Base-by-base conservation (phyloP, 2,329 filamentous ascomycete species). In the Fusarium armeniacum region DNA sequence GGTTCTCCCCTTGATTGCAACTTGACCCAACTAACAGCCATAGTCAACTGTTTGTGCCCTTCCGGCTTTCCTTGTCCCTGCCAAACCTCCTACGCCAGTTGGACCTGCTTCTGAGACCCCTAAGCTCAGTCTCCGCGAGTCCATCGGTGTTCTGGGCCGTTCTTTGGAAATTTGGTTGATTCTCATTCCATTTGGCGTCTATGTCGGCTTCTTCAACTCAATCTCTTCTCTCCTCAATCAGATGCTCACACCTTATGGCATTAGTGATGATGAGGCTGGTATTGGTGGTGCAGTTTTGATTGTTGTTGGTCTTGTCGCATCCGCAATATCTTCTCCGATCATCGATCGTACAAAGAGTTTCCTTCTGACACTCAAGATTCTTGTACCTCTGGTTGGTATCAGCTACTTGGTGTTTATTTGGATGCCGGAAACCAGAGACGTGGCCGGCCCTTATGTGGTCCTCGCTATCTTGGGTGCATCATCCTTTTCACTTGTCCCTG, bases 131-230 rank as follows among this genome's bases (percentile, higher is more conserved):
- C 78, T 91, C 20, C 78, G 78, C 76, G 84, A 69, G 66, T 93
- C 81, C 5, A 64, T 87, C 26, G 76, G 82, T 10, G 85, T 87
- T 20, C 79, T 94, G 45, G 45, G 70, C 26, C 77, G 76, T 33
- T 92, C 89, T 7, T 83, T 87, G 20, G 90, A 95, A 76, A 91
- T 97, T 80, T 97, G 90, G 86, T 86, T 97, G 67, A 81, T 98
- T 70, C 83, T 94, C 65, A 75, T 94, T 63, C 91, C 94, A n/a
- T 98, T 95, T 81, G 82, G 87, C 69, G 81, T 94, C 74, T 97
- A 94, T 79, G 93, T 97, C 65, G 94, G 92, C 74, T 91, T 96
- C 82, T 99, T 99, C 89, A 98, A 98, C 85, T 91, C 91, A 71
- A 84, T 94, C 71, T 97, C 94, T 51, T 92, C 92, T 3, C 87